A percentile compares a stretch with the other conserved stretches of the same genome.
phyloP scores from a whole-genome alignment of 2,329 filamentous ascomycete species.

The Anisogramma anomala region DNA sequence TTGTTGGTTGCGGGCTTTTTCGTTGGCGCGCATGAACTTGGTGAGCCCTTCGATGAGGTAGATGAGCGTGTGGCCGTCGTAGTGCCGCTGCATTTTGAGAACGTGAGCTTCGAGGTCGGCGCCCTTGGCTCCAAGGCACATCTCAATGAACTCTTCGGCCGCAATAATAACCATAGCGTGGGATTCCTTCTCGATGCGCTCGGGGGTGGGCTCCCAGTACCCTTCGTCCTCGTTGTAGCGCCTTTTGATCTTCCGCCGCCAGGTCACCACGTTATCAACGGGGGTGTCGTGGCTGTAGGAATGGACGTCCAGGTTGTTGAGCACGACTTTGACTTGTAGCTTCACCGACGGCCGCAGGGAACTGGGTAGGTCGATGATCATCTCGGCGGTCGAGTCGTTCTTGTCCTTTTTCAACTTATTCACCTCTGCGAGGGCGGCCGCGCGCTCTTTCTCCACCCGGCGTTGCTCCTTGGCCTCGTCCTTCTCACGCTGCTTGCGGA shows the following conservation, averaged over 20 bases:
- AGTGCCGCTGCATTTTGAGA: constrained; percentile 39
- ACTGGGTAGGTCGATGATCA: constrained; percentile 60
- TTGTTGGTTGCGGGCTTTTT: constrained; percentile 53
- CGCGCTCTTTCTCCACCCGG: constrained; percentile 49
- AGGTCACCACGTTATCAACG: constrained; percentile 46
- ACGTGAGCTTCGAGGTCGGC: constrained; percentile 49
- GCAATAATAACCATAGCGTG: constrained; percentile 51
- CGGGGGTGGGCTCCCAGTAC: constrained; percentile 52
- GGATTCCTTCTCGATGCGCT: constrained; percentile 41
- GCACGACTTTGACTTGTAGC: constrained; percentile 37
- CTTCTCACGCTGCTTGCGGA: constrained; percentile 44
- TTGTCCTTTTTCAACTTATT: constrained; percentile 66
- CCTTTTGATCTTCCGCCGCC: constrained; percentile 57
- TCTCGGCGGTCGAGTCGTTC: constrained; percentile 60
- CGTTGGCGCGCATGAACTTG: constrained; percentile 56
- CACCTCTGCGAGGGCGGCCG: constrained; percentile 56
- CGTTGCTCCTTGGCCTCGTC: constrained; percentile 51
- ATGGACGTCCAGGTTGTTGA: constrained; percentile 39
- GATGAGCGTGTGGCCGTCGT: constrained; percentile 43
- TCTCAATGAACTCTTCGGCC: constrained; percentile 54
- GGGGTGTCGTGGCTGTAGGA: constrained; percentile 33
- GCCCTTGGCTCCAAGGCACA: constrained; percentile 37
- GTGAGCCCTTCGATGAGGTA: constrained; percentile 62
- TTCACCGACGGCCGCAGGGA: constrained; percentile 38
- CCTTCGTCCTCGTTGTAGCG: constrained; percentile 48